Evolutionary conservation across 106 monocot genomes (phyloP).

Genomic region (Triglochin maritima): DNA sequence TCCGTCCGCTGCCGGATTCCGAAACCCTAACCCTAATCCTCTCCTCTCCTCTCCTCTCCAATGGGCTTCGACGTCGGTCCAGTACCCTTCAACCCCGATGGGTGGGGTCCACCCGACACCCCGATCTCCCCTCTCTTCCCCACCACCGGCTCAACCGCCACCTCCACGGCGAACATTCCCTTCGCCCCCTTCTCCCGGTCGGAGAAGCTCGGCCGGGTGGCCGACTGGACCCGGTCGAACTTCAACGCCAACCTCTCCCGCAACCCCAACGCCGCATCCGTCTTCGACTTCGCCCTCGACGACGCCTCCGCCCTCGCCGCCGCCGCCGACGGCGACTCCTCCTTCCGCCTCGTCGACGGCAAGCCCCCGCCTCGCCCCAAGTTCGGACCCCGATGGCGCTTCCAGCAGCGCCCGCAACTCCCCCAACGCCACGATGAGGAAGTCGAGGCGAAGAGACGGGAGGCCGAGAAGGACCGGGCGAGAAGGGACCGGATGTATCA

Average conservation of each 20-base stretch:
- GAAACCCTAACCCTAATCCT: background rate
- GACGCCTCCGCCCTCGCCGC: slow-evolving; percentile 31
- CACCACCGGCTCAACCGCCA: slow-evolving; percentile 1
- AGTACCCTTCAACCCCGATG: slow-evolving; percentile 93
- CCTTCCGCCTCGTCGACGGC: slow-evolving; percentile 91
- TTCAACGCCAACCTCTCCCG: slow-evolving; percentile 10
- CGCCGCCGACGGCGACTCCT: slow-evolving; percentile 47
- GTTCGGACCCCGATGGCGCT: slow-evolving; percentile 90
- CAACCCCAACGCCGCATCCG: slow-evolving; percentile 17
- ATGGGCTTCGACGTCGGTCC: slow-evolving; percentile 78
- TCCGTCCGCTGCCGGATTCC: background rate
- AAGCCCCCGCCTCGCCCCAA: slow-evolving; percentile 85
- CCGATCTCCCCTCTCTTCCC: slow-evolving; percentile 32
- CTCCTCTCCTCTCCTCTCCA: background rate
- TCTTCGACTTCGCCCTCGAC: slow-evolving; percentile 53
- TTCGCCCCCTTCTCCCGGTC: slow-evolving; percentile 98
- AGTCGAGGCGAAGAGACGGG: slow-evolving; percentile 64
- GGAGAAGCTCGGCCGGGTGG: slow-evolving; percentile 90
- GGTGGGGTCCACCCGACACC: slow-evolving; percentile 84
- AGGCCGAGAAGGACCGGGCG: slow-evolving; percentile 88
- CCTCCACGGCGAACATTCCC: slow-evolving; percentile 36
- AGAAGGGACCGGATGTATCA: slow-evolving; percentile 65
- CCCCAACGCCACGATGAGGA: slow-evolving; percentile 96
- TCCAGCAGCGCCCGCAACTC: slow-evolving; percentile 73
- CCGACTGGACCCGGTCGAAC: slow-evolving; percentile 75